phyloP scores from a whole-genome alignment of 192 early-diverging fungal species.

The Chytriomyces hyalinus region DNA sequence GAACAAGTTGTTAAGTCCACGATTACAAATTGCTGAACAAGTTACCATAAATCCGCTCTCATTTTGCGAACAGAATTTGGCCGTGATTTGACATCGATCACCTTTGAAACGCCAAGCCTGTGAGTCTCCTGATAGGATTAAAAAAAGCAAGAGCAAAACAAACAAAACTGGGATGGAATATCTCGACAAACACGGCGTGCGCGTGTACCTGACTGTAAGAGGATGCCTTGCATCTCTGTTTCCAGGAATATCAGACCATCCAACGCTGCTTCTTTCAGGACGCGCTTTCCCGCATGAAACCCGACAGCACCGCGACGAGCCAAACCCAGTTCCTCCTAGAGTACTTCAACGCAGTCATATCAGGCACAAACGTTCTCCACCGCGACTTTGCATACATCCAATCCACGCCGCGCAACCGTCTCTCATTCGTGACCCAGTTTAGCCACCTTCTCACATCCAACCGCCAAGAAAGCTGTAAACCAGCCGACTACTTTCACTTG shows the following conservation, averaged over 20 bases:
- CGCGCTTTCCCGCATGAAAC: not conserved
- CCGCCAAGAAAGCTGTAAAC: conserved; percentile 5
- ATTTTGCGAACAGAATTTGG: too few relatives aligned
- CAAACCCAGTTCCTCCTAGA: conserved; percentile 2
- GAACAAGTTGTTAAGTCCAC: too few relatives aligned
- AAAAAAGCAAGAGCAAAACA: too few relatives aligned
- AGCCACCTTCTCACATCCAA: not conserved
- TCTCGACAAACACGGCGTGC: conserved; percentile 6
- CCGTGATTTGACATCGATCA: too few relatives aligned
- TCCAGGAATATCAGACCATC: not conserved
- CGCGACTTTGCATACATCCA: conserved; percentile 29
- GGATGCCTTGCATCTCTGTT: not conserved
- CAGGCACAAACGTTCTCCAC: conserved; percentile 22
- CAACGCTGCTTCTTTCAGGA: not conserved
- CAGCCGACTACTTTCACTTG: conserved; percentile 23
- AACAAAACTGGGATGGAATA: conserved; percentile 1
- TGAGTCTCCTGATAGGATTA: too few relatives aligned
- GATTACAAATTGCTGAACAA: too few relatives aligned
- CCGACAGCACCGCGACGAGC: not conserved
- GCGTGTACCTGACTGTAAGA: conserved; percentile 11
- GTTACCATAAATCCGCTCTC: too few relatives aligned
- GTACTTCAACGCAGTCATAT: conserved; percentile 9
- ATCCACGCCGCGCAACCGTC: conserved; percentile 19
- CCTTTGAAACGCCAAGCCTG: too few relatives aligned
- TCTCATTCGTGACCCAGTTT: conserved; percentile 3